phyloP scores from a whole-genome alignment of 116 monocot genomes.

The Phalaenopsis hybrid region DNA sequence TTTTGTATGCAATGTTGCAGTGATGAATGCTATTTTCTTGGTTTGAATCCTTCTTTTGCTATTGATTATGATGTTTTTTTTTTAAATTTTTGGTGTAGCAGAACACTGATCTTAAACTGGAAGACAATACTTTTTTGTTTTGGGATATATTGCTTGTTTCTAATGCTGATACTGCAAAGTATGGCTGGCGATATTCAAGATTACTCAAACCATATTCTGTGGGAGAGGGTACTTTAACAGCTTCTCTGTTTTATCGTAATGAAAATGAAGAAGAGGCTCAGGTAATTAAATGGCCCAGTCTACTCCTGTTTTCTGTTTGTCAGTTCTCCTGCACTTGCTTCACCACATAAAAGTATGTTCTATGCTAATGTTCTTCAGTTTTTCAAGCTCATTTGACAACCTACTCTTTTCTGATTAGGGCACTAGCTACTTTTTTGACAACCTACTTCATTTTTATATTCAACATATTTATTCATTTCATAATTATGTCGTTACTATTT shows the following conservation, averaged over 20 bases:
- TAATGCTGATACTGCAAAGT: constrained; percentile 22
- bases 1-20: background rate
- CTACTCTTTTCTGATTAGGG: background rate
- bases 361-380: background rate
- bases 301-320: constrained; percentile 1
- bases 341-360: background rate
- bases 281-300: constrained; percentile 29
- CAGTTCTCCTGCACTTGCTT: background rate
- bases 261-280: constrained; percentile 33
- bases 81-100: constrained; percentile 16
- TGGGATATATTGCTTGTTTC: constrained; percentile 42
- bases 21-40: background rate
- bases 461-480: background rate
- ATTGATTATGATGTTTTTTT: constrained; percentile 7
- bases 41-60: constrained; percentile 1
- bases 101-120: constrained; percentile 61
- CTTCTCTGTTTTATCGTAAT: constrained; percentile 55
- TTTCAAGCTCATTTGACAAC: background rate
- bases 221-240: constrained; percentile 58
- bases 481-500: background rate
- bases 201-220: constrained; percentile 50
- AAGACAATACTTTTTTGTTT: constrained; percentile 27
- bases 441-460: background rate
- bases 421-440: background rate
- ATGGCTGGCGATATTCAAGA: constrained; percentile 46